A percentile compares a stretch with the other conserved stretches of the same genome.
Evolutionary conservation across 2,329 filamentous ascomycete species (phyloP).

Genomic region (Venturia effusa): DNA sequence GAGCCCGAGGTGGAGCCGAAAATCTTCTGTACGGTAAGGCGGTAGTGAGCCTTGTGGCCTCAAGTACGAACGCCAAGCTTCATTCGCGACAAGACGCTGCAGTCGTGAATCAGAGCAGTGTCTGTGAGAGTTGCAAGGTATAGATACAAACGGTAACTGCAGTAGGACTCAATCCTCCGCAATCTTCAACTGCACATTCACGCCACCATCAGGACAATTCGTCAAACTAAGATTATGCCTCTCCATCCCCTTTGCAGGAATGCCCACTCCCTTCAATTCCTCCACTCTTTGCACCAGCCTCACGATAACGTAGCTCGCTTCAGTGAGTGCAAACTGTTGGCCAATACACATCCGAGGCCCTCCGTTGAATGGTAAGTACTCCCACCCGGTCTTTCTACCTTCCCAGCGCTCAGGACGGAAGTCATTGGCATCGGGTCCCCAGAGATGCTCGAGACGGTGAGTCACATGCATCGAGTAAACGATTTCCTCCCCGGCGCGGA

Average conservation of each 20-base stretch:
- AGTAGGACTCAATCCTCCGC: background rate
- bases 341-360: slow-evolving; percentile 19
- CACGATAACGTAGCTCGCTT: slow-evolving; percentile 21
- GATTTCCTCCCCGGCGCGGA: slow-evolving; percentile 20
- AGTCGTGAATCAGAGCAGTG: no score
- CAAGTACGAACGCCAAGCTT: no score
- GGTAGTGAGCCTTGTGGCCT: no score
- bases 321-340: slow-evolving; percentile 20
- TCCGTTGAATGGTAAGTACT: slow-evolving; percentile 26
- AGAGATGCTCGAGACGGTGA: slow-evolving; percentile 8
- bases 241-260: slow-evolving; percentile 11
- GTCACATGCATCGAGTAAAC: slow-evolving; percentile 19
- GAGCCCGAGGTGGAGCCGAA: no score
- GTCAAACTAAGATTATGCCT: slow-evolving; percentile 6
- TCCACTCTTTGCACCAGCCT: slow-evolving; percentile 22
- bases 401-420: slow-evolving; percentile 13
- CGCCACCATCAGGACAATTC: slow-evolving; percentile 8
- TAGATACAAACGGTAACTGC: no score
- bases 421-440: slow-evolving; percentile 8
- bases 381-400: slow-evolving; percentile 20
- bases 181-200: slow-evolving; percentile 5
- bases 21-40: no score
- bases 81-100: no score
- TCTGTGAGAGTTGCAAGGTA: no score
- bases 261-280: slow-evolving; percentile 17